Evolutionary conservation across 2,329 filamentous ascomycete species (phyloP).

Genomic region (Aspergillus awamori): DNA sequence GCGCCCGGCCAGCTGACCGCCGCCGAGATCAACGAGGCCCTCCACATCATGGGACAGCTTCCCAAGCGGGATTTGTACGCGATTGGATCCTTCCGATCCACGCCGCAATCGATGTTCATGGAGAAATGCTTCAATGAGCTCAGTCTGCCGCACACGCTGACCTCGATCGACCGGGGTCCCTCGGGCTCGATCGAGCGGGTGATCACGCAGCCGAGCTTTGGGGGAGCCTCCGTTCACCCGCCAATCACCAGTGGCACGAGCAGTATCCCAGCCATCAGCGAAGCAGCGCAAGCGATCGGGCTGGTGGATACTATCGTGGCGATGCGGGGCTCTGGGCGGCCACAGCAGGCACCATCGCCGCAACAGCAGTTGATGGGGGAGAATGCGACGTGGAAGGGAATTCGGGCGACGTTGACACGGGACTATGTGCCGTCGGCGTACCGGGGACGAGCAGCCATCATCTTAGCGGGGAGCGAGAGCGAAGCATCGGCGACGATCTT

Average conservation of each 20-base stretch:
- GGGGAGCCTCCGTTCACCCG: constrained; percentile 79
- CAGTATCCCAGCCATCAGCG: constrained; percentile 68
- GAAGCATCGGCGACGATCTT: constrained; percentile 80
- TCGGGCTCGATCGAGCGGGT: constrained; percentile 71
- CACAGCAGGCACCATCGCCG: not conserved
- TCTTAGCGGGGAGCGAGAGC: constrained; percentile 71
- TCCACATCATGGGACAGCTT: constrained; percentile 77
- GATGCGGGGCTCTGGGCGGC: constrained; percentile 42
- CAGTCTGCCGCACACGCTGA: constrained; percentile 81
- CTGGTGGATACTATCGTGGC: constrained; percentile 81
- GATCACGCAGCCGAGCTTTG: constrained; percentile 74
- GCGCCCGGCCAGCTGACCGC: constrained; percentile 84
- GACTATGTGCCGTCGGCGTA: constrained; percentile 85
- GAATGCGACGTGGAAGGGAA: constrained; percentile 84
- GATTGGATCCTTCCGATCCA: constrained; percentile 72
- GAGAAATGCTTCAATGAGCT: constrained; percentile 82
- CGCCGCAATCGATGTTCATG: constrained; percentile 79
- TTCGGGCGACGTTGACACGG: constrained; percentile 76
- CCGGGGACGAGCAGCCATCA: constrained; percentile 71
- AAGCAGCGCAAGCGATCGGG: constrained; percentile 76
- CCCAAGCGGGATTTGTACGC: constrained; percentile 80
- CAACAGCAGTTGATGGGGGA: constrained; percentile 66
- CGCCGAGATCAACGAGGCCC: constrained; percentile 78
- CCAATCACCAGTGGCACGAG: constrained; percentile 62
- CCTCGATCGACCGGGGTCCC: constrained; percentile 70